These are phyloP conservation scores for Sphenostylis stenocarpa DNA, from an alignment of 306 rosid species.

Conservation along the genomic window DNA sequence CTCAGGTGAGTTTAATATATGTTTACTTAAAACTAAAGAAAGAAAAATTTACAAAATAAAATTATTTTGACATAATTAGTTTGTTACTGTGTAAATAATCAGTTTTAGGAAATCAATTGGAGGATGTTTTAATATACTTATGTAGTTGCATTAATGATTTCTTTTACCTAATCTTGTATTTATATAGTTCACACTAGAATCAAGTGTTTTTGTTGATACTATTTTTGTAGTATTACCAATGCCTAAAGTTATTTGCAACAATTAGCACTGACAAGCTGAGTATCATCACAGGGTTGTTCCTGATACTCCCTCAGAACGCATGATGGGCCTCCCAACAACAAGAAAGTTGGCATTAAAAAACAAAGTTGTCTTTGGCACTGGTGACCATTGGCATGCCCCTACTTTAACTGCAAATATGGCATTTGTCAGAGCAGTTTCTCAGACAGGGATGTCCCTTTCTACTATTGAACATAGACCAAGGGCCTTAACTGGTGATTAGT, in stretches of 20 bases:
- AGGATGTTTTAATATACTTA: not conserved
- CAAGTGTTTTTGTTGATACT: constrained; percentile 5
- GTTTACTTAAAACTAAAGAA: constrained; percentile 16
- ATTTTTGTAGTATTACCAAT: not conserved
- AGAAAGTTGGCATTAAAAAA: constrained; percentile 87
- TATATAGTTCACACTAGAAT: constrained; percentile 3
- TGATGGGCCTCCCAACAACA: constrained; percentile 82
- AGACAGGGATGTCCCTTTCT: constrained; percentile 88
- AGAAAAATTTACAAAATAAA: not conserved
- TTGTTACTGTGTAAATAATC: not conserved
- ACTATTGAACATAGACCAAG: constrained; percentile 79
- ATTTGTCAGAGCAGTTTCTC: constrained; percentile 88
- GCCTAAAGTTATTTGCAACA: constrained; percentile 11
- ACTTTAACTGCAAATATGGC: constrained; percentile 95
- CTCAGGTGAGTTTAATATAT: constrained; percentile 59
- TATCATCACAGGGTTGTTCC: constrained; percentile 70
- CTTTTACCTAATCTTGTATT: not conserved
- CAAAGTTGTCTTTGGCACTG: constrained; percentile 89
- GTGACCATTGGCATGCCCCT: constrained; percentile 84
- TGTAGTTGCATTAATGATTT: not conserved
- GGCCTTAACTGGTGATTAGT: constrained; percentile 83
- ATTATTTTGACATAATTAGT: not conserved
- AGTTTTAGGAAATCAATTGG: constrained; percentile 15
- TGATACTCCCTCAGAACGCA: constrained; percentile 74
- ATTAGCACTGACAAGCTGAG: constrained; percentile 32